These are phyloP conservation scores for Rhizoctonia solani DNA, from an alignment of 1,284 basidiomycete genomes.

Conservation along the genomic window DNA sequence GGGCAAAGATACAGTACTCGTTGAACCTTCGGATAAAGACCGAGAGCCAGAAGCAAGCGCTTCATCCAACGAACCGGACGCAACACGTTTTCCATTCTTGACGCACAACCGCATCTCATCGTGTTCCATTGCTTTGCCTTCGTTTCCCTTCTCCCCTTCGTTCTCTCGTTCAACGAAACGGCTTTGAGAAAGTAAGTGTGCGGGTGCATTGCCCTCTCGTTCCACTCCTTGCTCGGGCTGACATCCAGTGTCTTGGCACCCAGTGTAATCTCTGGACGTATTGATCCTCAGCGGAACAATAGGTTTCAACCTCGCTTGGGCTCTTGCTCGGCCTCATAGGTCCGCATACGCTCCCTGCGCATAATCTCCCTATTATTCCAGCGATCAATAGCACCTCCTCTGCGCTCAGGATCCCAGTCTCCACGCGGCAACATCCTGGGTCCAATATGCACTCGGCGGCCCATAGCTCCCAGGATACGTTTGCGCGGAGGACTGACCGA, in stretches of 20 bases:
- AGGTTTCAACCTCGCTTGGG: too few relatives aligned
- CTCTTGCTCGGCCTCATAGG: neutral
- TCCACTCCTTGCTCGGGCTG: too few relatives aligned
- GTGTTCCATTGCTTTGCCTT: too few relatives aligned
- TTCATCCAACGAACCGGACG: neutral
- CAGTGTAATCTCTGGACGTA: too few relatives aligned
- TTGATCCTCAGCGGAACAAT: too few relatives aligned
- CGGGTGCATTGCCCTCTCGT: too few relatives aligned
- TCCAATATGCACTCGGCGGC: neutral
- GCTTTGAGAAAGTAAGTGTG: neutral
- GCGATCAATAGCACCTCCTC: neutral
- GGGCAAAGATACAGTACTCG: too few relatives aligned
- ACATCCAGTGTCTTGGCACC: too few relatives aligned
- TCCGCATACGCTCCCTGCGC: too few relatives aligned
- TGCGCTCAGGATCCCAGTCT: constrained; percentile 14
- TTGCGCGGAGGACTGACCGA: neutral
- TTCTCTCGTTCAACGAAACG: neutral
- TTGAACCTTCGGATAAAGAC: too few relatives aligned
- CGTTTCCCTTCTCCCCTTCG: neutral
- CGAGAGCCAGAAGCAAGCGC: too few relatives aligned
- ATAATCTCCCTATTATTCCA: neutral
- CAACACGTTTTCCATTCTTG: neutral
- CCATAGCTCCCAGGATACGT: neutral
- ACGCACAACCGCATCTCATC: neutral
- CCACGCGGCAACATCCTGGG: neutral